Evolutionary conservation across 2,329 filamentous ascomycete genomes (phyloP).

Genomic region (Phoma sp.): DNA sequence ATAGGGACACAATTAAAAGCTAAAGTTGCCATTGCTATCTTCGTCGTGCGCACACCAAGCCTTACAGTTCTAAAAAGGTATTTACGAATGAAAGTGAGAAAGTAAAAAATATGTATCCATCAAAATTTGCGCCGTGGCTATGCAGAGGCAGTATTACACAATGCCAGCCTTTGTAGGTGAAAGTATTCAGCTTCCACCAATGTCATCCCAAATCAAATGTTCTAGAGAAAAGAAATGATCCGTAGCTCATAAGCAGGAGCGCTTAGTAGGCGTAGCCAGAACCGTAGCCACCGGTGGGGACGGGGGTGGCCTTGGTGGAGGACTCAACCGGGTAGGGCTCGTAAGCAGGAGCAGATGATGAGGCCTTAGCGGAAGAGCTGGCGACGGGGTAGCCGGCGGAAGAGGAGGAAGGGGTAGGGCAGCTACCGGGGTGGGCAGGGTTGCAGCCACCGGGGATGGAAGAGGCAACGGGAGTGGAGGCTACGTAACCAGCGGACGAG

Average conservation of each 20-base stretch:
- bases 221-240: constrained; percentile 5
- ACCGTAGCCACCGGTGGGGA: constrained; percentile 26
- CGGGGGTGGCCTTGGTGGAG: constrained; percentile 12
- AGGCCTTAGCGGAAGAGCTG: constrained; percentile 1
- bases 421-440: constrained; percentile 17
- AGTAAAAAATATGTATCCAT: constrained; percentile 5
- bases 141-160: constrained; percentile 25
- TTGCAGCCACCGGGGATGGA: constrained; percentile 10
- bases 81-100: constrained; percentile 20
- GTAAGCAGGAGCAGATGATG: constrained; percentile 10
- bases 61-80: constrained; percentile 16
- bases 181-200: constrained; percentile 4
- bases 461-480: no score
- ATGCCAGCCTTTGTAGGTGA: constrained; percentile 9
- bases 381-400: constrained; percentile 9
- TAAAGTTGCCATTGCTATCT: background rate
- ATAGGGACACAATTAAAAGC: background rate
- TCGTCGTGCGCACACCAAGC: constrained; percentile 5
- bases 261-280: constrained; percentile 27
- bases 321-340: constrained; percentile 11
- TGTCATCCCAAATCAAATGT: constrained; percentile 5
- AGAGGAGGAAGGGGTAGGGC: constrained; percentile 19
- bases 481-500: no score
- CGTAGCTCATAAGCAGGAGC: background rate
- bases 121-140: constrained; percentile 29